Evolutionary conservation across 208 protist species (phyloP), one percentile per base, ranked within the genome.

Genomic region (Acanthamoeba castellanii): DNA sequence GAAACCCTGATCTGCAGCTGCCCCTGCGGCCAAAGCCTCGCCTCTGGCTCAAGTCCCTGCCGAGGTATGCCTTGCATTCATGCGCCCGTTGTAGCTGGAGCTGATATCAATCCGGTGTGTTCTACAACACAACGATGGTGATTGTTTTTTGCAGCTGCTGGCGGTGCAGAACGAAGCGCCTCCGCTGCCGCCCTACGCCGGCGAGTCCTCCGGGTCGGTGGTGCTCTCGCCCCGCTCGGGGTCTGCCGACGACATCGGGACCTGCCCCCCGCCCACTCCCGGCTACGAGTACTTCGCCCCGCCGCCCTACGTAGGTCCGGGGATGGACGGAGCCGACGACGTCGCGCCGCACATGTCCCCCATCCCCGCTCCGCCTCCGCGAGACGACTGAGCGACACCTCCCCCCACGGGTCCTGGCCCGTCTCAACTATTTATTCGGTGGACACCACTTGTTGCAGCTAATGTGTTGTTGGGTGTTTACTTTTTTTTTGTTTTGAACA

Each of bases 111-210:
- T 3, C 37, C 37, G 37, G 3, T 3, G 37, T 42, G 37, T n/a
- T n/a, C n/a, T n/a, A n/a, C n/a, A n/a, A n/a, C n/a, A n/a, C 47
- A 4, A 52, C 47, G 11, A 55, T 55, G 13, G 11, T 20, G 7
- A 18, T 18, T 66, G 59, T 16, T 4, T 16, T 66, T 14, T 20
- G 30, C 70, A 78, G 70, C 30, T 78, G 70, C 32, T 78, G 70
- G 70, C 70, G 32, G 70, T 78, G 70, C 70, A 78, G 30, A 78
- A 78, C 30, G 70, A 78, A 7, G 70, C 70, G 37, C 70, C 70
- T 16, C 70, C 70, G 70, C 70, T 78, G 70, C 70, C 70, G 70
- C 70, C 70, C 13, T 78, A 78, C 30, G 70, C 70, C 32, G 70
- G 2, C 70, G 70, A 45, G 70, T 66, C 59, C 14, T 66, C 59